Conservation (phyloP, 163 green algal genomes). For the Coccomyxa subellipsoidea region DNA sequence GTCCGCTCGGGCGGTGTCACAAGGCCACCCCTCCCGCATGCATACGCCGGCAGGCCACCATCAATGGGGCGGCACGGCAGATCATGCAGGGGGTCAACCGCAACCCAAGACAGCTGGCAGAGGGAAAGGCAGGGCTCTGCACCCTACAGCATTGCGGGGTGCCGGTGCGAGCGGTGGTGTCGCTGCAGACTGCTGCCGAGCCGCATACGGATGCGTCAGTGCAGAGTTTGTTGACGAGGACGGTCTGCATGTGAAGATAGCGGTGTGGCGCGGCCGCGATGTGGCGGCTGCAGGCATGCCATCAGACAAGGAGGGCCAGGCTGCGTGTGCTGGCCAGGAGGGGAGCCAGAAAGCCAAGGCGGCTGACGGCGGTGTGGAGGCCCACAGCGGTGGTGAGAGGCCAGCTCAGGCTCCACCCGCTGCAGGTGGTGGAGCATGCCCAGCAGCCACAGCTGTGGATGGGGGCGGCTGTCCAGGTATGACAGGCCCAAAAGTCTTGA, state of each 20-base stretch:
- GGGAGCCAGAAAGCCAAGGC: not conserved
- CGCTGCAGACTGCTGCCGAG: not conserved
- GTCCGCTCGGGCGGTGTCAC: no score
- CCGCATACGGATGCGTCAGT: no score
- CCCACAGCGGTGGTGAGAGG: not conserved
- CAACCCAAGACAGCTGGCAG: not conserved
- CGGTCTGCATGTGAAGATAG: no score
- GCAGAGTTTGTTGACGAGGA: no score
- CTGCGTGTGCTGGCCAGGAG: not conserved
- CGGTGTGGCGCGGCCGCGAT: no score
- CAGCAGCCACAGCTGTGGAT: no score
- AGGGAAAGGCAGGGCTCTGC: not conserved
- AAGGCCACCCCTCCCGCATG: not conserved
- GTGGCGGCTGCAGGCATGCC: not conserved
- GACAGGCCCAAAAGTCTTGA: no score
- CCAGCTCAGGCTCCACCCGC: not conserved
- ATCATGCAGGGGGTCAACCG: no score
- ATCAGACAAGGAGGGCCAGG: not conserved
- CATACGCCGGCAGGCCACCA: not conserved
- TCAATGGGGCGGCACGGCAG: not conserved
- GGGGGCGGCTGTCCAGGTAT: no score
- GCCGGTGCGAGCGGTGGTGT: not conserved
- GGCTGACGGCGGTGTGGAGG: not conserved
- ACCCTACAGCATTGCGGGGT: no score
- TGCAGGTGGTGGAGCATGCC: no score